Conservation (phyloP, 768 basidiomycete species). For the Podaxis sp. region DNA sequence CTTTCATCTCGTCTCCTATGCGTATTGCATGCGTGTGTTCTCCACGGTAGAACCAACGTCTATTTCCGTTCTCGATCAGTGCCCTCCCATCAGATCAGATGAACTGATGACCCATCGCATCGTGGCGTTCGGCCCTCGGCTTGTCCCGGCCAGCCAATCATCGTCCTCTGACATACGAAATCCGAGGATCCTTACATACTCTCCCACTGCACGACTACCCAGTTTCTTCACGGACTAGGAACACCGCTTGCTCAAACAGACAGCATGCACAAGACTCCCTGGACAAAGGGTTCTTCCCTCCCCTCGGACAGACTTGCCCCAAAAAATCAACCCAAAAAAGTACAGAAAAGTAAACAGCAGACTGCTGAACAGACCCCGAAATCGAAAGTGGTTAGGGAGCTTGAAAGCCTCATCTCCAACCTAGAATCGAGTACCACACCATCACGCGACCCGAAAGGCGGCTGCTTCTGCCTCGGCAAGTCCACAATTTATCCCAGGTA, state of each 20-base stretch:
- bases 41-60: background rate
- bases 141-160: background rate
- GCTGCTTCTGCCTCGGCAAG: constrained; percentile 71
- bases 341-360: constrained; percentile 21
- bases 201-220: background rate
- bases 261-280: constrained; percentile 40
- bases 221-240: no score
- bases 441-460: constrained; percentile 54
- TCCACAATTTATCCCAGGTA: background rate
- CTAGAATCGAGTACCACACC: constrained; percentile 32
- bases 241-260: background rate
- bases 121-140: constrained; percentile 4
- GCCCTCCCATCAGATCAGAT: background rate
- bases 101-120: constrained; percentile 9
- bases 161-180: background rate
- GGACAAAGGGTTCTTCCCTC: constrained; percentile 42
- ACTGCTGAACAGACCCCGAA: constrained; percentile 33
- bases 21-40: background rate
- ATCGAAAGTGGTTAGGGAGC: constrained; percentile 44
- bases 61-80: background rate
- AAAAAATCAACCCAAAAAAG: constrained; percentile 18
- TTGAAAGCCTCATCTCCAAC: constrained; percentile 47
- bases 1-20: background rate
- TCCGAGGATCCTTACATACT: background rate
- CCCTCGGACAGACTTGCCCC: constrained; percentile 55